phyloP scores from a whole-genome alignment of 208 protist species.

The Wallacemonas collosoma region DNA sequence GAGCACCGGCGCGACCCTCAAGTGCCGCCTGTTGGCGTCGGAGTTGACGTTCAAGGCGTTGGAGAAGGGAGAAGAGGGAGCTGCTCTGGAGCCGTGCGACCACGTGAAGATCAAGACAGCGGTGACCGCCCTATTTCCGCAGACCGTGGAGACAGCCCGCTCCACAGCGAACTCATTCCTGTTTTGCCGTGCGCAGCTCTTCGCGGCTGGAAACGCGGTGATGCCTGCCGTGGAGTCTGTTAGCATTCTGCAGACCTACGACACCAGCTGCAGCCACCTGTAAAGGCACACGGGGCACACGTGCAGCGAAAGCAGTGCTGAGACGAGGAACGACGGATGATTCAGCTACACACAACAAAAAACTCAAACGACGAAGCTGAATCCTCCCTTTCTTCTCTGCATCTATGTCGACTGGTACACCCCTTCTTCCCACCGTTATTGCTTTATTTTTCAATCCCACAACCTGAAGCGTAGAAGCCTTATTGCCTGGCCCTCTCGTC shows the following conservation, averaged over 20 bases:
- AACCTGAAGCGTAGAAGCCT: background rate
- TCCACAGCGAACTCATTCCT: background rate
- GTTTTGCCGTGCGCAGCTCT: conserved; percentile 14
- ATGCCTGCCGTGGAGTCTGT: background rate
- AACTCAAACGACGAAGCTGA: too few relatives aligned
- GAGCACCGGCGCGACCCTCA: background rate
- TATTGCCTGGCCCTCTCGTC: background rate
- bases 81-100: background rate
- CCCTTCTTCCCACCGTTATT: background rate
- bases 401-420: too few relatives aligned
- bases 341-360: too few relatives aligned
- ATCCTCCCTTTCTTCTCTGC: too few relatives aligned
- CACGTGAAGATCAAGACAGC: background rate
- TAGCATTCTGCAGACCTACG: conserved; percentile 7
- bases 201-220: background rate
- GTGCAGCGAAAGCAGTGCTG: too few relatives aligned
- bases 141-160: conserved; percentile 1
- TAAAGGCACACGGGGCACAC: background rate
- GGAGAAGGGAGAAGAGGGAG: background rate
- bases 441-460: background rate
- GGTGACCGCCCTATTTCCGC: background rate
- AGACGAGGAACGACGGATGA: too few relatives aligned
- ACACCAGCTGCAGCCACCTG: background rate
- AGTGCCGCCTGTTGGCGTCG: conserved; percentile 1
- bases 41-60: background rate